A percentile compares a stretch with the other conserved stretches of the same genome.
phyloP scores from a whole-genome alignment of 257 asterid genomes.

The Petunia axillaris region DNA sequence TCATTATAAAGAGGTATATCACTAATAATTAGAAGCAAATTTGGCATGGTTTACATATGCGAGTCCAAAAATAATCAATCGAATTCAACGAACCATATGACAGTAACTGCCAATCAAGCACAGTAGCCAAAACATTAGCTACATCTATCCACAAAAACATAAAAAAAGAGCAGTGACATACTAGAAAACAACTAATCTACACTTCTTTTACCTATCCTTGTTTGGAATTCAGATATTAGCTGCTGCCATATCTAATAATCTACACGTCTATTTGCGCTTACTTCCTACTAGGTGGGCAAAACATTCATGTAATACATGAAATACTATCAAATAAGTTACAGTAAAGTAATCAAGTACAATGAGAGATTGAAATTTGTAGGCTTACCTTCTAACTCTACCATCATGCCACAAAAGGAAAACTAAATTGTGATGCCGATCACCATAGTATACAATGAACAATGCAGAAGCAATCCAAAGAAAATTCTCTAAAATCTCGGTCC shows the following conservation, averaged over 20 bases:
- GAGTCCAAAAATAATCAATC: background rate
- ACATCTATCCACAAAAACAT: background rate
- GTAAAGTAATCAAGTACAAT: background rate
- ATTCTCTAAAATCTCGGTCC: slow-evolving; percentile 56
- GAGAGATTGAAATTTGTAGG: background rate
- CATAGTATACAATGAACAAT: slow-evolving; percentile 53
- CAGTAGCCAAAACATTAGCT: slow-evolving; percentile 12
- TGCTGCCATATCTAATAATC: background rate
- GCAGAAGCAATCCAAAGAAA: slow-evolving; percentile 61
- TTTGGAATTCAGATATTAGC: background rate
- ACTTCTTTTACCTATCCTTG: background rate
- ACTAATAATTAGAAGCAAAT: background rate
- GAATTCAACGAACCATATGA: background rate
- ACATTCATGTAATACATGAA: background rate
- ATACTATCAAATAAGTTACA: background rate
- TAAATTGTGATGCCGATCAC: slow-evolving; percentile 55
- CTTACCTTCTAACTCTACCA: slow-evolving; percentile 54
- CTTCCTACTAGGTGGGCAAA: background rate
- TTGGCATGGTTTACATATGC: background rate
- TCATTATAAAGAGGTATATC: background rate
- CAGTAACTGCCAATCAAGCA: slow-evolving; percentile 6
- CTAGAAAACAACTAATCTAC: background rate
- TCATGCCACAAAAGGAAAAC: slow-evolving; percentile 59
- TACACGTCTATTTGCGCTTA: background rate
- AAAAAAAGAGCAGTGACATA: background rate